Conservation (phyloP, 192 early-diverging fungal species). For the Backusella liffmaniae region DNA sequence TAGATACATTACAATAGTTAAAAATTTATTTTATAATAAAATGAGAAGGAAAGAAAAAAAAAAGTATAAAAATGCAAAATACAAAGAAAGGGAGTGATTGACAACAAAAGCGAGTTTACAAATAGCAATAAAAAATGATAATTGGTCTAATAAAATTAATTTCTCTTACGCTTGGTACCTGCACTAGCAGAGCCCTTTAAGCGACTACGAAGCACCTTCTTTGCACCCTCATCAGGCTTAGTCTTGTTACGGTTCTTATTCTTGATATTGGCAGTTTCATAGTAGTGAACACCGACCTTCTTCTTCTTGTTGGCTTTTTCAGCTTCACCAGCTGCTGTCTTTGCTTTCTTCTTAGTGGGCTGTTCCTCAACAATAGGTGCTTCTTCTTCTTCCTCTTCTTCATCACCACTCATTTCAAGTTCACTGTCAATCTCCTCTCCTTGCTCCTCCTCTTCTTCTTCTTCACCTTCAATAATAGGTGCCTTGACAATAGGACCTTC, state of each 20-base stretch:
- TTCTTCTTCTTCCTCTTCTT: conserved; percentile 31
- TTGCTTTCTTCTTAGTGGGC: conserved; percentile 6
- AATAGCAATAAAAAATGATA: not conserved
- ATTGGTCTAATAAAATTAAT: conserved; percentile 13
- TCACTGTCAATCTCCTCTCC: conserved; percentile 35
- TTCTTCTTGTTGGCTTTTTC: conserved; percentile 65
- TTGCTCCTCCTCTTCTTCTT: conserved; percentile 51
- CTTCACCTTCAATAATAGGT: conserved; percentile 38
- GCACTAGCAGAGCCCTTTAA: conserved; percentile 23
- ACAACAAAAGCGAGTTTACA: not conserved
- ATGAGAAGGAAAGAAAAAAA: not conserved
- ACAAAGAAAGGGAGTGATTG: not conserved
- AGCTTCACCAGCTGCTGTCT: not conserved
- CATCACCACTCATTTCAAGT: conserved; percentile 23
- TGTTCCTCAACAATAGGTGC: not conserved
- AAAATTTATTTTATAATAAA: not conserved
- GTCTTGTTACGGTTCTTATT: conserved; percentile 85
- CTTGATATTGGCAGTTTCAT: conserved; percentile 94
- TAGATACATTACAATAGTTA: not conserved
- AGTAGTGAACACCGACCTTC: conserved; percentile 90
- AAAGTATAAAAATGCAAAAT: conserved; percentile 6
- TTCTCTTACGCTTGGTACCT: conserved; percentile 31
- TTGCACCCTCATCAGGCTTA: conserved; percentile 65
- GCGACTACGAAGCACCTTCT: conserved; percentile 36
- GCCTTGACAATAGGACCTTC: conserved; percentile 41